Evolutionary conservation across 148 eudicot species (phyloP).

Genomic region (Spergularia bocconei): DNA sequence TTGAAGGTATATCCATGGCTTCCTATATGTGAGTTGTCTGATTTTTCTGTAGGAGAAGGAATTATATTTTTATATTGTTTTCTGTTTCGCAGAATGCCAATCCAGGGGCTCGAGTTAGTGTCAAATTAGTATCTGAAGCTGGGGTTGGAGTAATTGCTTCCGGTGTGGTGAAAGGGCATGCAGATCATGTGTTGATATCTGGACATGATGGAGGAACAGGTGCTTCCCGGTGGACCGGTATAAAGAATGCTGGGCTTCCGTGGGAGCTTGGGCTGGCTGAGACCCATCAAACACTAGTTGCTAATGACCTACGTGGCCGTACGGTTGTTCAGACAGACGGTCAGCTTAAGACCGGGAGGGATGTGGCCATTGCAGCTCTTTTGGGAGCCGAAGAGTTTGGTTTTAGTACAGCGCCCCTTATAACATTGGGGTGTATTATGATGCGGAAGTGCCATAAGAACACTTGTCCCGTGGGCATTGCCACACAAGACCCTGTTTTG

Average conservation of each 20-base stretch:
- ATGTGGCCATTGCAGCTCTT: conserved; percentile 96
- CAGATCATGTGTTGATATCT: conserved; percentile 92
- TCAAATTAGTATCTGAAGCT: conserved; percentile 95
- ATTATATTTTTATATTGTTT: conserved; percentile 3
- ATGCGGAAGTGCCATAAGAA: conserved; percentile 98
- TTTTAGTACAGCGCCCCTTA: conserved; percentile 97
- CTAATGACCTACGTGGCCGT: conserved; percentile 96
- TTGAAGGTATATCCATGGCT: conserved; percentile 61
- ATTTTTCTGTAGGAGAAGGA: background rate
- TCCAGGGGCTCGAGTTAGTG: conserved; percentile 92
- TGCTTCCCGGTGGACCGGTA: conserved; percentile 98
- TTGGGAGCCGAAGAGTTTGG: conserved; percentile 99
- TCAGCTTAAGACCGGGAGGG: conserved; percentile 94
- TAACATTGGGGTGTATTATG: conserved; percentile 97
- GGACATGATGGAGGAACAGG: conserved; percentile 99
- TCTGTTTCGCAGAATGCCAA: conserved; percentile 66
- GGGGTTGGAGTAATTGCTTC: conserved; percentile 99
- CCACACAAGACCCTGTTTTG: conserved; percentile 97
- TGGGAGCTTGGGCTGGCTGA: conserved; percentile 99
- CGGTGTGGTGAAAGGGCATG: conserved; percentile 98
- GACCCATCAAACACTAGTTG: conserved; percentile 98
- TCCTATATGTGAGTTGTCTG: background rate
- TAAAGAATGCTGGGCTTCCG: conserved; percentile 97
- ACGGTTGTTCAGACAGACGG: conserved; percentile 92
- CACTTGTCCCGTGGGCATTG: conserved; percentile 98